Base-by-base conservation (phyloP, 768 basidiomycete genomes). In the Russula earlei region DNA sequence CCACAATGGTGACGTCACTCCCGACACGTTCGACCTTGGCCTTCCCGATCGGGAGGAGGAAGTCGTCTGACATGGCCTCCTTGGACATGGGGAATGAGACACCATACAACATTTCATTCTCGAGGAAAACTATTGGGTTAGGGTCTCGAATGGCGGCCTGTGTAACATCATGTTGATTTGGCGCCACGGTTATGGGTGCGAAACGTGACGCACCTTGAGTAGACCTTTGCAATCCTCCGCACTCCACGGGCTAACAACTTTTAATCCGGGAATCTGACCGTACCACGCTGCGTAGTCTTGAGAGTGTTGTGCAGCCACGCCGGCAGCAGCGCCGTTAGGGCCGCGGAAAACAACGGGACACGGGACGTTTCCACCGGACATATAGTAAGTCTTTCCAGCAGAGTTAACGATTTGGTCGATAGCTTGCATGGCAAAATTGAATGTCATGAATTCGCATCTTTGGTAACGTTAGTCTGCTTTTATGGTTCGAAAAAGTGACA, bases 401-500 rank as follows among this genome's bases (percentile, higher is more conserved):
- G 96, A 98, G 80, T 99, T 99, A 72, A 99, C 92, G 61, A 99
- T 99, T 68, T 99, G 96, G 75, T 99, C 96, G 70, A 99, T 98
- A 56, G 96, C 94, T 74, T 94, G 92, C 95, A 98, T 99, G 62
- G 95, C 95, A 69, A 99, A 98, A 79, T 99, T 98, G 79, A 95
- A 98, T 15, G 95, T 98, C 95, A 97, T 98, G 77, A 97, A 99
- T 77, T 98, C 95, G 80, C 94, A 97, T 67, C 90, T 92, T 38
- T 15, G 17, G 11, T 46, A 57, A 31, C 37, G 40, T 64, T 43
- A 65, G 42, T 62, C 20, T 46, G 34, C 36, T 41, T 52, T 55
- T n/a, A 42, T 58, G 46, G 54, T 31, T 15, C 29, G 45, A 20
- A 45, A 2, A 41, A 8, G 52, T 36, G 34, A 52, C 19, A 65